These are phyloP conservation scores for Cladosporium sp. DNA, from an alignment of 2,329 filamentous ascomycete species.

Conservation along the genomic window DNA sequence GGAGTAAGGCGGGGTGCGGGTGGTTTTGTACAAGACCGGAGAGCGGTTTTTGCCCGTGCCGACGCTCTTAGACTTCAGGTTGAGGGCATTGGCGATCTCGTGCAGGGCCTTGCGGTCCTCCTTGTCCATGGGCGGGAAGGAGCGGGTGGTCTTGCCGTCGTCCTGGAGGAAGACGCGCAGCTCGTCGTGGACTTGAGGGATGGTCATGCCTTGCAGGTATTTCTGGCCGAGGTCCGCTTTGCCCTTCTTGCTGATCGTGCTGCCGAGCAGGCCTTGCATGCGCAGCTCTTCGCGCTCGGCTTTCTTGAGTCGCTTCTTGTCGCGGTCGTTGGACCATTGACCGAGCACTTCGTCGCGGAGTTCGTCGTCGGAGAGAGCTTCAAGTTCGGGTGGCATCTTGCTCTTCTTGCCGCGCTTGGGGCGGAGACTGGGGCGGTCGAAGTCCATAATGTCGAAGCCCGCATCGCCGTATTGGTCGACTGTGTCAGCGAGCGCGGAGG, in stretches of 20 bases:
- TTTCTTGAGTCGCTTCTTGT: slow-evolving; percentile 45
- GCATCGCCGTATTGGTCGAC: slow-evolving; percentile 63
- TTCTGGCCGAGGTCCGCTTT: slow-evolving; percentile 57
- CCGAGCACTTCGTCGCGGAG: slow-evolving; percentile 37
- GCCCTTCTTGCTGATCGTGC: slow-evolving; percentile 32
- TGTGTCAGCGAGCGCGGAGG: slow-evolving; percentile 53
- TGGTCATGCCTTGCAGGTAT: slow-evolving; percentile 67
- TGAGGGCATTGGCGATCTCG: slow-evolving; percentile 68
- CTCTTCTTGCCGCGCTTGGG: slow-evolving; percentile 60
- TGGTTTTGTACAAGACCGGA: slow-evolving; percentile 72
- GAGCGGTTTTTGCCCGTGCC: slow-evolving; percentile 71
- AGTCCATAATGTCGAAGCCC: slow-evolving; percentile 83
- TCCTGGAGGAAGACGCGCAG: slow-evolving; percentile 67
- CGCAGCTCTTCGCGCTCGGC: slow-evolving; percentile 44
- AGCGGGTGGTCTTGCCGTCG: slow-evolving; percentile 59
- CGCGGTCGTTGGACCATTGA: slow-evolving; percentile 42
- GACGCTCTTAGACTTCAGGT: slow-evolving; percentile 77
- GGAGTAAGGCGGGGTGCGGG: slow-evolving; percentile 57
- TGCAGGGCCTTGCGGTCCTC: slow-evolving; percentile 74
- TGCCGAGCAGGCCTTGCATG: slow-evolving; percentile 38
- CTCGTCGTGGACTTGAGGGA: slow-evolving; percentile 68
- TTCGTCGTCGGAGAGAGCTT: slow-evolving; percentile 42
- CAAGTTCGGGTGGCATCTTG: slow-evolving; percentile 32
- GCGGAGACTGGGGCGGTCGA: slow-evolving; percentile 64
- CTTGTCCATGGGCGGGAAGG: slow-evolving; percentile 81